These are phyloP conservation scores for Wickerhamiella azymoides DNA, from an alignment of 805 yeast species.

Conservation along the genomic window DNA sequence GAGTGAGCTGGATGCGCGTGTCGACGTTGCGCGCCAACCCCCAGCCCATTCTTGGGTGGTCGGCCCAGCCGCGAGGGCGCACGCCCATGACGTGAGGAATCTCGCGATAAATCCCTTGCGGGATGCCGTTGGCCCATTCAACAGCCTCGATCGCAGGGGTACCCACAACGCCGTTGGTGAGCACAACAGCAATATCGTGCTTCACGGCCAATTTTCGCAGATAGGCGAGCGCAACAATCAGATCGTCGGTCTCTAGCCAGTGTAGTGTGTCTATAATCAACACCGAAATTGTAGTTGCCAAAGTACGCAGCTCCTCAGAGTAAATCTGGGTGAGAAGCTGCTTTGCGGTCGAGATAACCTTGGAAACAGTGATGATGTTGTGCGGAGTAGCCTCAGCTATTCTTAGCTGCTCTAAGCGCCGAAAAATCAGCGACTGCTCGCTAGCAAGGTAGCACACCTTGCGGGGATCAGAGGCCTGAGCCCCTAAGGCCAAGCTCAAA, in stretches of 20 bases:
- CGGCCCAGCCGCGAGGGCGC: constrained; percentile 40
- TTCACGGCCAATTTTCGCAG: constrained; percentile 37
- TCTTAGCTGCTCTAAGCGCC: neutral
- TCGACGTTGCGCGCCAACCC: constrained; percentile 9
- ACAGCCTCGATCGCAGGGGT: neutral
- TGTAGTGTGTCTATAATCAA: constrained; percentile 1
- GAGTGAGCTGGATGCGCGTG: constrained; percentile 10
- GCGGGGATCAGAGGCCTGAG: constrained; percentile 31
- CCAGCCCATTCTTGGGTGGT: constrained; percentile 27
- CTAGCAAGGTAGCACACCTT: constrained; percentile 16
- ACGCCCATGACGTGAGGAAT: constrained; percentile 29
- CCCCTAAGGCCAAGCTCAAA: constrained; percentile 47
- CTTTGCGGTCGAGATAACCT: neutral
- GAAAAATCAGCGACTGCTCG: neutral
- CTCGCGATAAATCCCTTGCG: neutral
- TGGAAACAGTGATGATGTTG: neutral
- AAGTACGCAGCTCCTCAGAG: neutral
- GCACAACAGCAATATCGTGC: constrained; percentile 44
- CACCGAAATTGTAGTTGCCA: neutral
- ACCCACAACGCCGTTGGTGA: constrained; percentile 55
- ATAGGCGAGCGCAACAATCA: neutral
- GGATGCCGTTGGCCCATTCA: neutral
- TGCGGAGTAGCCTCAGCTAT: neutral
- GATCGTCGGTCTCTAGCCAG: neutral
- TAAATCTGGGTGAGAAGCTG: neutral